Conservation (phyloP, 2,329 filamentous ascomycete genomes). For the Bipolaris zeicola region DNA sequence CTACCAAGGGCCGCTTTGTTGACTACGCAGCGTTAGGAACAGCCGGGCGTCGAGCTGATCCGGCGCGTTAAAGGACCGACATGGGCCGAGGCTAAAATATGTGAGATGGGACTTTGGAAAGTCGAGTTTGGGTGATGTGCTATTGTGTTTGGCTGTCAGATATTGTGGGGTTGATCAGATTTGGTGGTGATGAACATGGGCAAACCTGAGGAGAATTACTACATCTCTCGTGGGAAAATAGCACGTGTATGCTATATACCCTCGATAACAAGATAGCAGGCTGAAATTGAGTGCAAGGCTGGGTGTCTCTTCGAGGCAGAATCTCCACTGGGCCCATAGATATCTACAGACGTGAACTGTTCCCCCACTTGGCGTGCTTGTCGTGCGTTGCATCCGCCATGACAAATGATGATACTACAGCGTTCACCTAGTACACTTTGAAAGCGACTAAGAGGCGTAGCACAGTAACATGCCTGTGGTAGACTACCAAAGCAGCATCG, state of each 20-base stretch:
- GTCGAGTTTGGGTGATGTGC: too few species aligned
- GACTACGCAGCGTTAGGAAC: background rate
- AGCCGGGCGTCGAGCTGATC: slow-evolving; percentile 1
- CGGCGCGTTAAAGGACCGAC: background rate
- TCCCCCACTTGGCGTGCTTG: slow-evolving; percentile 12
- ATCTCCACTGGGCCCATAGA: background rate
- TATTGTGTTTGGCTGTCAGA: too few species aligned
- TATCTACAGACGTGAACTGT: too few species aligned
- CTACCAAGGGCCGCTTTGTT: background rate
- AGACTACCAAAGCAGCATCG: slow-evolving; percentile 8
- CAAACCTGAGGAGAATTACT: too few species aligned
- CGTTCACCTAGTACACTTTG: background rate
- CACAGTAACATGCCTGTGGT: slow-evolving; percentile 10
- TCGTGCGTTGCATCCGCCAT: slow-evolving; percentile 5
- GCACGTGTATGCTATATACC: too few species aligned
- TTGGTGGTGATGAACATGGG: too few species aligned
- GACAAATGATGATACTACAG: background rate
- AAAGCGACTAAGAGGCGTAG: slow-evolving; percentile 5
- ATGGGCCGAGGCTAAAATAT: too few species aligned
- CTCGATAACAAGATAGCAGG: too few species aligned
- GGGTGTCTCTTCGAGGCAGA: background rate
- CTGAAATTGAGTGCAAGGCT: background rate
- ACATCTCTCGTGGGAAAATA: too few species aligned
- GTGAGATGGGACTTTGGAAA: too few species aligned
- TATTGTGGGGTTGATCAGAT: too few species aligned